phyloP scores from a whole-genome alignment of 306 rosid species.

The Canavalia gladiata region DNA sequence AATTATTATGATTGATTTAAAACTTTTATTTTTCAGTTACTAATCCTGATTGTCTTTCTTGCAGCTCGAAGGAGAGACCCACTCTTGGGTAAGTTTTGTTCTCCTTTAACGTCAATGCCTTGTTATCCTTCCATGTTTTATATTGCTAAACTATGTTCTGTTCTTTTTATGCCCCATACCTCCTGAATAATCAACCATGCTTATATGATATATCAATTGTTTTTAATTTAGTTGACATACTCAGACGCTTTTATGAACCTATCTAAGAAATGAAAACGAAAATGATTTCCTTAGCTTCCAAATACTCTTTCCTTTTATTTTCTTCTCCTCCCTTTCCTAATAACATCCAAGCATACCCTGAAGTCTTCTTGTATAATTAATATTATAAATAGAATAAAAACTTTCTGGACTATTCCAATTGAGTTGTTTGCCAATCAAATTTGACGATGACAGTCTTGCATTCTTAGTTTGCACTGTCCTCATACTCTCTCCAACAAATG shows the following conservation, averaged over 20 bases:
- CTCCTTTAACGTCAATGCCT: neutral
- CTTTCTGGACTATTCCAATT: neutral
- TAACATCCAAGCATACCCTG: neutral
- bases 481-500: neutral
- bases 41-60: constrained; percentile 40
- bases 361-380: neutral
- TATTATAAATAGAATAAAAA: neutral
- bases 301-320: neutral
- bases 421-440: constrained; percentile 6
- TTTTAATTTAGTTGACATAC: neutral
- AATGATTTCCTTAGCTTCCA: neutral
- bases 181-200: neutral
- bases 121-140: neutral
- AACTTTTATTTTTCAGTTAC: neutral
- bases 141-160: neutral
- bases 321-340: neutral
- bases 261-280: neutral
- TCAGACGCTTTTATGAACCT: neutral
- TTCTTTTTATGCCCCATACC: neutral
- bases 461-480: neutral
- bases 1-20: neutral
- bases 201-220: neutral
- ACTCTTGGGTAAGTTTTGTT: constrained; percentile 85
- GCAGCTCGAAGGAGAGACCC: constrained; percentile 99
- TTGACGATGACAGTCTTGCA: neutral